Evolutionary conservation across 2,329 filamentous ascomycete species (phyloP), one percentile per base, ranked within the genome.

Genomic region (Cordyceps farinosa): DNA sequence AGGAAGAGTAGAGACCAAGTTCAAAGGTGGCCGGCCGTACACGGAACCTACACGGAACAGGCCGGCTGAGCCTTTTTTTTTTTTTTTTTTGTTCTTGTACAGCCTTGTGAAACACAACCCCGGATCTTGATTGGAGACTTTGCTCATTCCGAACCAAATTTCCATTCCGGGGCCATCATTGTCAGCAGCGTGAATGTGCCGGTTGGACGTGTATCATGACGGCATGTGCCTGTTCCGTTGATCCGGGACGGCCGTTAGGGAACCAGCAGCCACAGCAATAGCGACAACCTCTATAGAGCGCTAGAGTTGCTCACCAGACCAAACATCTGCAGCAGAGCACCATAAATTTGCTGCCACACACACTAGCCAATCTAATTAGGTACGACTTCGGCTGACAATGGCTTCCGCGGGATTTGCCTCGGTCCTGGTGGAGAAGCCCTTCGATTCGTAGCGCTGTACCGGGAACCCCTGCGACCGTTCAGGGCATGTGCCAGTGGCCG

Each of bases 181-280:
- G 36, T 42, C 45, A 51, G 47, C 57, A 54, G 34, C 36, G 38
- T 17, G 9, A n/a, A n/a, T 30, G 11, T 36, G 55, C 29, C 48
- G 34, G 32, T 13, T 45, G 36, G 32, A 48, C 17, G 13, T 60
- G 57, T 15, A 30, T 11, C n/a, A 52, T 53, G 48, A 61, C 58
- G 48, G 27, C 58, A 61, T 61, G 48, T 61, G 58, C 40, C 40
- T 47, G 58, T 53, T 61, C 58, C 58, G 58, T 47, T 61, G 58
- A 52, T 36, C 58, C 58, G 58, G 30, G 22, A n/a, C 58, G 58
- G 58, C 30, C 50, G n/a, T 52, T 53, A 22, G 58, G 58, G 40
- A 34, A 44, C 22, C 13, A 38, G 13, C 6, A 32, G 30, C 17
- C 15, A 15, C 27, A 34, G 15, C 22, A 47, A 13, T 30, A 47